These are phyloP conservation scores for Primulina eburnea DNA, from an alignment of 257 asterid genomes.

Conservation along the genomic window DNA sequence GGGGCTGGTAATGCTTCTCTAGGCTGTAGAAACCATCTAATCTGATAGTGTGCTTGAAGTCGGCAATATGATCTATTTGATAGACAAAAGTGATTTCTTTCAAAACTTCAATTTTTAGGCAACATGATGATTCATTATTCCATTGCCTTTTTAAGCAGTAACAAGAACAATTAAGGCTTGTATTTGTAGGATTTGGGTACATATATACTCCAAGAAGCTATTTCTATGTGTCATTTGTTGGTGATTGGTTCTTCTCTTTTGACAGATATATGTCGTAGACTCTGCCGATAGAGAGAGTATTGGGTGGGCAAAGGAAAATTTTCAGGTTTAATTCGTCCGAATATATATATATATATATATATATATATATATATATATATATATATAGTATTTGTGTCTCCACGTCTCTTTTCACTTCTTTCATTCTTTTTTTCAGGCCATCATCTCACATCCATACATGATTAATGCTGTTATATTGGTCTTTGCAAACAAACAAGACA, in stretches of 20 bases:
- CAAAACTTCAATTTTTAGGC: no score
- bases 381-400: not conserved
- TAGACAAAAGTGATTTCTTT: no score
- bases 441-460: conserved; percentile 89
- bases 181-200: no score
- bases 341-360: not conserved
- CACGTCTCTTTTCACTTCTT: conserved; percentile 24
- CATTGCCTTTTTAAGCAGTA: no score
- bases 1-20: no score
- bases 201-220: no score
- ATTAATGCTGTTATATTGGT: conserved; percentile 89
- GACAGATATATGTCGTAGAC: conserved; percentile 91
- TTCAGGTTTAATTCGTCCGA: conserved; percentile 67
- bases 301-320: conserved; percentile 72
- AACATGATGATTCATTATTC: no score
- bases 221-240: not conserved
- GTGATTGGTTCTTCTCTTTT: conserved; percentile 20
- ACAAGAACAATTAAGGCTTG: no score
- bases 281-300: conserved; percentile 91
- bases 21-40: no score
- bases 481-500: conserved; percentile 94
- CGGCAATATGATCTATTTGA: no score
- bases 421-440: conserved; percentile 49
- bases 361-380: no score
- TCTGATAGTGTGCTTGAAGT: no score